Conservation (phyloP, 2,329 filamentous ascomycete species). For the Neodidymelliopsis sp. region DNA sequence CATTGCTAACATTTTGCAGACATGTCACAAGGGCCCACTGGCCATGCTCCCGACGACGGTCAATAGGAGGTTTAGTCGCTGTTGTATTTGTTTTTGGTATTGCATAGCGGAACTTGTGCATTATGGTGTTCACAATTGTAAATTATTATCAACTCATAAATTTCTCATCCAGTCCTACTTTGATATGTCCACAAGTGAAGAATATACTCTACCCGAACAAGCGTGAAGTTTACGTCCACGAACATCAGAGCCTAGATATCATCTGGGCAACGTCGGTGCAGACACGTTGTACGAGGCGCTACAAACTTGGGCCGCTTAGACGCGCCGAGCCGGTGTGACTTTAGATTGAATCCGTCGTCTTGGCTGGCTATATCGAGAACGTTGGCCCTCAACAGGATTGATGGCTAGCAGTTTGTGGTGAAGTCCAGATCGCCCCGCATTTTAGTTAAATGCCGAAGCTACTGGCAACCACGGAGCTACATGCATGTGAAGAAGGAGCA, state of each 20-base stretch:
- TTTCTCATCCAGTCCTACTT: too few species aligned
- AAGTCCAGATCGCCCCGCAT: not conserved
- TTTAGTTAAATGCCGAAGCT: too few species aligned
- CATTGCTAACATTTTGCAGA: conserved; percentile 24
- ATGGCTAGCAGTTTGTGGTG: not conserved
- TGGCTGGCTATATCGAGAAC: not conserved
- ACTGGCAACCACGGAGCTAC: not conserved
- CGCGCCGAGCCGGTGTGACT: not conserved
- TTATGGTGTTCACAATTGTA: not conserved
- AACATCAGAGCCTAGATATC: too few species aligned
- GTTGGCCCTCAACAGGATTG: too few species aligned
- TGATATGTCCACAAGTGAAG: too few species aligned
- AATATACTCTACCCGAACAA: too few species aligned
- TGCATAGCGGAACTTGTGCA: conserved; percentile 5
- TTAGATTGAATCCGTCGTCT: not conserved
- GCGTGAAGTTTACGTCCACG: too few species aligned
- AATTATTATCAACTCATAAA: too few species aligned
- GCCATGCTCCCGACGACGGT: conserved; percentile 25
- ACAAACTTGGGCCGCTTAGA: conserved; percentile 1
- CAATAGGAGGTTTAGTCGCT: not conserved
- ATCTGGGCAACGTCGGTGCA: not conserved
- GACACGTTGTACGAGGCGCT: not conserved
- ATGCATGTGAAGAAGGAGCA: not conserved
- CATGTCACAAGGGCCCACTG: conserved; percentile 35
- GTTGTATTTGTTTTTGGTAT: not conserved